phyloP scores from a whole-genome alignment of 306 rosid species.

The Boehmeria nivea region DNA sequence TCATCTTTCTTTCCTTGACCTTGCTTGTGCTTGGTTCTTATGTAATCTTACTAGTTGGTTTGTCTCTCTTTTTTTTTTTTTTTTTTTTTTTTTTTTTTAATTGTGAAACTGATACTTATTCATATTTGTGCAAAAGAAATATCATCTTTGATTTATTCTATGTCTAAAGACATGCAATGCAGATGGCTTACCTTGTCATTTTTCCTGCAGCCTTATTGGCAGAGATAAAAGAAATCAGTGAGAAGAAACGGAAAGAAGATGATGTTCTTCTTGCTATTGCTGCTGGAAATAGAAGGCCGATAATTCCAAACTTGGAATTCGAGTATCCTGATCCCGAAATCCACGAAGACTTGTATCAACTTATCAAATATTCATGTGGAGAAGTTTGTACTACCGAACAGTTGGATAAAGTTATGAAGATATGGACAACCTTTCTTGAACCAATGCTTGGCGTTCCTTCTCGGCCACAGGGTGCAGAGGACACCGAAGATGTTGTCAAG shows the following conservation, averaged over 20 bases:
- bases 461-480: constrained; percentile 82
- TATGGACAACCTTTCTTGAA: constrained; percentile 93
- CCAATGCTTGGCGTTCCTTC: constrained; percentile 87
- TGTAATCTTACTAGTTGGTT: too few relatives aligned
- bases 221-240: constrained; percentile 95
- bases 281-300: constrained; percentile 88
- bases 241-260: constrained; percentile 93
- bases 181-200: constrained; percentile 5
- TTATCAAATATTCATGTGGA: constrained; percentile 87
- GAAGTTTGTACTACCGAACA: constrained; percentile 93
- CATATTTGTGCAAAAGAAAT: neutral
- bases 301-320: constrained; percentile 86
- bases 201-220: constrained; percentile 68
- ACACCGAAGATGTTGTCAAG: constrained; percentile 83
- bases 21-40: too few relatives aligned
- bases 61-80: too few relatives aligned
- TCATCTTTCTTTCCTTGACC: constrained; percentile 1
- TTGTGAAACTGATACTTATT: neutral
- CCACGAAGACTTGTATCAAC: constrained; percentile 95
- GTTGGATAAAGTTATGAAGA: constrained; percentile 88
- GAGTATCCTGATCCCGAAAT: constrained; percentile 75
- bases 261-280: constrained; percentile 93
- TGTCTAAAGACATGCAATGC: neutral
- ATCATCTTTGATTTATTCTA: neutral
- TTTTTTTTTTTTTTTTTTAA: too few relatives aligned